A percentile compares a stretch with the other conserved stretches of the same genome.
Conservation (phyloP, 371 early-diverging fungal species). For the Apophysomyces ossiformis region DNA sequence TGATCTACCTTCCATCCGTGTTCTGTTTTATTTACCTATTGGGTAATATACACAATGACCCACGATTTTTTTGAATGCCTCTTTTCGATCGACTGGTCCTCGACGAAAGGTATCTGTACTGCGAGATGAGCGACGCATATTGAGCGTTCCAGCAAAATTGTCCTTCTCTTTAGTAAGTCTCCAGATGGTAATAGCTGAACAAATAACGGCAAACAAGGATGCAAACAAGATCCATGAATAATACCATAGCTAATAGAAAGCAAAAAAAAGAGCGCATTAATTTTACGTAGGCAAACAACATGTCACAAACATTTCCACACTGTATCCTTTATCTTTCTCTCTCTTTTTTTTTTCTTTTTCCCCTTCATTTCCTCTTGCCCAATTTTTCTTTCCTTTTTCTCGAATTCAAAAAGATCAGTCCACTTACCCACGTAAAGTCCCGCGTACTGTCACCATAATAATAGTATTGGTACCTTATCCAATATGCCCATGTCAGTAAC, state of each 20-base stretch:
- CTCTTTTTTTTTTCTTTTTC: constrained; percentile 2
- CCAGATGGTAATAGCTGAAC: constrained; percentile 27
- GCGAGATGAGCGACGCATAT: constrained; percentile 24
- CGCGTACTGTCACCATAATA: constrained; percentile 25
- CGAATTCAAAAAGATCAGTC: background rate
- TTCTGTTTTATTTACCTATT: constrained; percentile 24
- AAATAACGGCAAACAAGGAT: constrained; percentile 25
- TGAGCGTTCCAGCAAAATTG: constrained; percentile 28
- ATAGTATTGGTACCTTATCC: constrained; percentile 40
- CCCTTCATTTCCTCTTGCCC: background rate
- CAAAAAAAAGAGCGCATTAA: background rate
- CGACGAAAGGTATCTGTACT: background rate
- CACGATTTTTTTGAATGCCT: constrained; percentile 36
- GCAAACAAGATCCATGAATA: constrained; percentile 35
- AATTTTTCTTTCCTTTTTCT: background rate
- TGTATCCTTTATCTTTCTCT: background rate
- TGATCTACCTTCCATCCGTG: too few species aligned
- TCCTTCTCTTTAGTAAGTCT: constrained; percentile 28
- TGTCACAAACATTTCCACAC: background rate
- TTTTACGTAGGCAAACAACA: background rate
- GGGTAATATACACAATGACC: constrained; percentile 40
- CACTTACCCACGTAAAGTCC: constrained; percentile 40
- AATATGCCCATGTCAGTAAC: constrained; percentile 2
- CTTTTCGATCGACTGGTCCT: background rate
- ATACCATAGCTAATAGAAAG: constrained; percentile 39